A percentile compares a stretch with the other conserved stretches of the same genome.
Conservation (phyloP, 2,329 filamentous ascomycete genomes). For the Pestalotiopsis sp. region DNA sequence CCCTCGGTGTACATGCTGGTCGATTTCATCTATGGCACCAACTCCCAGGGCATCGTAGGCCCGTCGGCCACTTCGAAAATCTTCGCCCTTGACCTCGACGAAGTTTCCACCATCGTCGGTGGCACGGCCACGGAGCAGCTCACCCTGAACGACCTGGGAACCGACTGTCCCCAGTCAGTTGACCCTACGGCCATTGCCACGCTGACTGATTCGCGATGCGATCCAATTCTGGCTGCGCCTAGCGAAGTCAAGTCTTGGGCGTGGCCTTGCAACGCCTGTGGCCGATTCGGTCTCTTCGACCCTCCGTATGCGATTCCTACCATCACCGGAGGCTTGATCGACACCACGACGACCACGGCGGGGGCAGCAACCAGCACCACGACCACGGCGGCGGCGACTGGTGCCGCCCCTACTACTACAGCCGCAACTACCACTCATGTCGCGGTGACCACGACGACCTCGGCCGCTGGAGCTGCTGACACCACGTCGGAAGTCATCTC, state of each 20-base stretch:
- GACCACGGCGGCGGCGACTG: slow-evolving; percentile 15
- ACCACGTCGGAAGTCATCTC: not conserved
- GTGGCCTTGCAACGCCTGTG: slow-evolving; percentile 35
- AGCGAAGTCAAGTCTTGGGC: slow-evolving; percentile 32
- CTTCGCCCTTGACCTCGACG: slow-evolving; percentile 30
- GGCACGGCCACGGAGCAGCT: slow-evolving; percentile 28
- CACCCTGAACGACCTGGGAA: slow-evolving; percentile 33
- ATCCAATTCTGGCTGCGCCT: slow-evolving; percentile 34
- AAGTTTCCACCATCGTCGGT: slow-evolving; percentile 35
- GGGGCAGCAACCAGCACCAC: slow-evolving; percentile 16
- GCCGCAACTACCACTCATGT: not conserved
- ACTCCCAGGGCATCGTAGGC: slow-evolving; percentile 28
- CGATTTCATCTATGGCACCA: slow-evolving; percentile 33
- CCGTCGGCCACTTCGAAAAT: slow-evolving; percentile 31
- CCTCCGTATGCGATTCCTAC: slow-evolving; percentile 39
- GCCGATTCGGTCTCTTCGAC: slow-evolving; percentile 37
- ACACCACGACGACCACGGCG: slow-evolving; percentile 19
- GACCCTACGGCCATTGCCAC: slow-evolving; percentile 29
- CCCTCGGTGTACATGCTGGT: slow-evolving; percentile 39
- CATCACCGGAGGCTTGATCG: slow-evolving; percentile 26
- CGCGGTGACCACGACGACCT: not conserved
- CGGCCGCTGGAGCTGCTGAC: not conserved
- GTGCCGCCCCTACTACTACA: slow-evolving; percentile 12
- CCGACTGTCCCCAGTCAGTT: slow-evolving; percentile 31
- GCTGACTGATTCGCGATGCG: slow-evolving; percentile 27